These are phyloP conservation scores for Potentilla sterilis DNA, from an alignment of 306 rosid genomes.

Conservation along the genomic window DNA sequence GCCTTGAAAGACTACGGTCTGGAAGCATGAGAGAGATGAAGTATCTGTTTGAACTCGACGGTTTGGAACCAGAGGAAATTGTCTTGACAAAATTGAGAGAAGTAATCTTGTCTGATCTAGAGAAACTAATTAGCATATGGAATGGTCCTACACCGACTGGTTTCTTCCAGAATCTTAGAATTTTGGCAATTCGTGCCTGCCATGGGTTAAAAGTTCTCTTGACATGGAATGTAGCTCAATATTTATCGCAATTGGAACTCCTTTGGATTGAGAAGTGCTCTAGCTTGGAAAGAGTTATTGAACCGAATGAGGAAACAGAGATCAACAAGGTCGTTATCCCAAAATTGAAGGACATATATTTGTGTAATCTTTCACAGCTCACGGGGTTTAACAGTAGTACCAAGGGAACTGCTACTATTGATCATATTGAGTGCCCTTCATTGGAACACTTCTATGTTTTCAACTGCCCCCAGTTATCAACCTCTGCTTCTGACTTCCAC, in stretches of 20 bases:
- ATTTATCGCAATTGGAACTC: background rate
- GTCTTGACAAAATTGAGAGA: background rate
- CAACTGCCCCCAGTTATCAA: no score
- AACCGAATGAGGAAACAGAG: background rate
- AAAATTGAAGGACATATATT: background rate
- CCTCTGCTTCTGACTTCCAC: no score
- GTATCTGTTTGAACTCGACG: background rate
- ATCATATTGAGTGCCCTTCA: no score
- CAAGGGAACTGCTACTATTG: no score
- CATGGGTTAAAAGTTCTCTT: background rate
- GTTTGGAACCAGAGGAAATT: background rate
- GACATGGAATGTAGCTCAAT: background rate
- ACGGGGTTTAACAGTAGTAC: background rate
- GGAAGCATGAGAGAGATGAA: background rate
- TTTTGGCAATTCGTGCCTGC: background rate
- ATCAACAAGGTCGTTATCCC: background rate
- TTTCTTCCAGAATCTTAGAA: background rate
- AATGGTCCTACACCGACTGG: background rate
- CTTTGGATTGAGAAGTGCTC: background rate
- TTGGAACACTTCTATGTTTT: no score
- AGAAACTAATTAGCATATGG: background rate
- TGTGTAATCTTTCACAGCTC: background rate
- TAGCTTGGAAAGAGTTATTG: background rate
- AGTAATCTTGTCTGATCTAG: background rate
- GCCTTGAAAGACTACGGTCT: background rate